Percentiles rank a stretch among this genome's conserved stretches.
phyloP scores from a whole-genome alignment of 164 flowering plant genomes.

The Malania oleifera region DNA sequence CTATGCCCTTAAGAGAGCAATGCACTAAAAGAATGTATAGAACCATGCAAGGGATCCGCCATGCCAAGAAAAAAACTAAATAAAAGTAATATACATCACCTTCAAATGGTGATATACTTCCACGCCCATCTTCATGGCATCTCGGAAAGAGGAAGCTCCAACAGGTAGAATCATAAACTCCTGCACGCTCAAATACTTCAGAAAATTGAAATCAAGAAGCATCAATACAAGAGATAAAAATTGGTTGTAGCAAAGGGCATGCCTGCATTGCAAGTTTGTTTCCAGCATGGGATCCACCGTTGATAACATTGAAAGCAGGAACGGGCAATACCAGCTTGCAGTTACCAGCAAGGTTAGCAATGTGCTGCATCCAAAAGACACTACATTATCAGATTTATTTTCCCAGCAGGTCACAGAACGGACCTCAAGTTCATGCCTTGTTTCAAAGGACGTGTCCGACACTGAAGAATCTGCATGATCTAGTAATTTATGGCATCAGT shows the following conservation, averaged over 20 bases:
- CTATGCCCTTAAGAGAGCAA: no score
- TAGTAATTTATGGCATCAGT: no score
- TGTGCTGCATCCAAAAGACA: conserved; percentile 51
- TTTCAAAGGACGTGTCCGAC: no score
- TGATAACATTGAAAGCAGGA: conserved; percentile 93
- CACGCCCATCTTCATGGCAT: conserved; percentile 98
- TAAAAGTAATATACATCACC: no score
- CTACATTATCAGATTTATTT: background rate
- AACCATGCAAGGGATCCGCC: no score
- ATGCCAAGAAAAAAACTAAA: no score
- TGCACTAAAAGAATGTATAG: no score
- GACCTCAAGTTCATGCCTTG: no score
- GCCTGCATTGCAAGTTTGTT: conserved; percentile 95
- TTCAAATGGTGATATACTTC: conserved; percentile 89
- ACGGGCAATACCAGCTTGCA: conserved; percentile 78
- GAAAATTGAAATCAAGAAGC: conserved; percentile 2
- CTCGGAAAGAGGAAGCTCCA: conserved; percentile 82
- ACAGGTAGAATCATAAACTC: conserved; percentile 93
- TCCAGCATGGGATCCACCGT: conserved; percentile 95
- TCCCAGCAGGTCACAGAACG: no score
- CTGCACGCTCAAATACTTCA: conserved; percentile 28
- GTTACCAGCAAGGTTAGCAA: conserved; percentile 93
- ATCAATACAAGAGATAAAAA: background rate
- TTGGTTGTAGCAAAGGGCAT: conserved; percentile 4
- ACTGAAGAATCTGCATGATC: no score